phyloP scores from a whole-genome alignment of 352 stramenopile species.

The Nothophytophthora sp. region DNA sequence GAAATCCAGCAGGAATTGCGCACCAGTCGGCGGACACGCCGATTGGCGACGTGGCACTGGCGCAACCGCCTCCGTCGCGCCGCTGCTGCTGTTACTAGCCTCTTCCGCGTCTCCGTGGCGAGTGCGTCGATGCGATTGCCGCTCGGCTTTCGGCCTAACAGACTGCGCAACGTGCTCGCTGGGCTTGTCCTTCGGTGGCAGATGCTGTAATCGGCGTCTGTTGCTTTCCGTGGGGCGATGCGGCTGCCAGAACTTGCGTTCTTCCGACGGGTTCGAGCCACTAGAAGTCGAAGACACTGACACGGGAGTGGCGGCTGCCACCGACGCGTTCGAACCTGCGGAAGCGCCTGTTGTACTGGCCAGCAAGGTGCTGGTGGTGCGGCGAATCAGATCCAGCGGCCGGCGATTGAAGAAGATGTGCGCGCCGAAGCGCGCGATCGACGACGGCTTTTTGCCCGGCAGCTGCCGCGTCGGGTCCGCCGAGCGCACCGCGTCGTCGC shows the following conservation, averaged over 20 bases:
- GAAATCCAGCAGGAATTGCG: conserved; percentile 30
- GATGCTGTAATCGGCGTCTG: conserved; percentile 16
- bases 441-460: conserved; percentile 25
- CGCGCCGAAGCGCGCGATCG: conserved; percentile 15
- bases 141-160: conserved; percentile 3
- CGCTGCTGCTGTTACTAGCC: conserved; percentile 15
- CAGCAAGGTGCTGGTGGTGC: conserved; percentile 36
- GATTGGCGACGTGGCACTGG: not conserved
- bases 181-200: conserved; percentile 21
- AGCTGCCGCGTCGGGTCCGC: not conserved
- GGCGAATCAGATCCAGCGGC: conserved; percentile 41
- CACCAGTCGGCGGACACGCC: conserved; percentile 16
- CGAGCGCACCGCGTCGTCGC: not conserved
- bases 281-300: too few species aligned
- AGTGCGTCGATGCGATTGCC: conserved; percentile 1
- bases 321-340: too few species aligned
- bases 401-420: conserved; percentile 55
- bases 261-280: too few species aligned
- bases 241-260: conserved; percentile 27
- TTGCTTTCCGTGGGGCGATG: conserved; percentile 8
- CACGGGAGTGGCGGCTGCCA: too few species aligned
- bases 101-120: conserved; percentile 15
- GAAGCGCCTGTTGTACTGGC: too few species aligned
- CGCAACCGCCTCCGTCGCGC: conserved; percentile 1
- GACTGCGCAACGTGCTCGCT: not conserved